Evolutionary conservation across 768 basidiomycete genomes (phyloP).

Genomic region (Harrya chromipes): DNA sequence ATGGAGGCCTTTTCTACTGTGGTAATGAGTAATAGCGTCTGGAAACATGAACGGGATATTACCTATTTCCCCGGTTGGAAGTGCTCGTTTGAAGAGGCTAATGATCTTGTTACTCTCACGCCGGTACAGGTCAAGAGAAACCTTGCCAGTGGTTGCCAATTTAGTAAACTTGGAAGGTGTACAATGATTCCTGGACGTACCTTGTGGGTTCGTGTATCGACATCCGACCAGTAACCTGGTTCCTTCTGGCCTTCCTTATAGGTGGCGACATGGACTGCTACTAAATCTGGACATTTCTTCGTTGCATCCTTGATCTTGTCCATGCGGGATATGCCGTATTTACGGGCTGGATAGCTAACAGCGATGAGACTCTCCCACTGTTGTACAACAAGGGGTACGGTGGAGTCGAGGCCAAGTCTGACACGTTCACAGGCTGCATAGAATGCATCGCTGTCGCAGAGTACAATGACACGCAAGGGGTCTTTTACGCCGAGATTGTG

Average conservation of each 20-base stretch:
- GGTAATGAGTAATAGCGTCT: background rate
- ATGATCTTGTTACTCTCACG: constrained; percentile 88
- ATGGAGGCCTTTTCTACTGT: constrained; percentile 90
- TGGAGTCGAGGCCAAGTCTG: constrained; percentile 61
- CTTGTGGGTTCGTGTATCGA: constrained; percentile 90
- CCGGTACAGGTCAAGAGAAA: constrained; percentile 91
- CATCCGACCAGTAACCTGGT: constrained; percentile 89
- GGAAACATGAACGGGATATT: constrained; percentile 12
- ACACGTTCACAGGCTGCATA: constrained; percentile 85
- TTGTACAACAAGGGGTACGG: constrained; percentile 72
- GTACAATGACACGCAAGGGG: constrained; percentile 79
- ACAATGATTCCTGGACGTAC: constrained; percentile 36
- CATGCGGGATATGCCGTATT: constrained; percentile 92
- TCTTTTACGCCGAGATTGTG: constrained; percentile 67
- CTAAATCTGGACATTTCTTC: constrained; percentile 80
- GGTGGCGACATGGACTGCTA: constrained; percentile 91
- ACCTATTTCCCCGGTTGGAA: constrained; percentile 85
- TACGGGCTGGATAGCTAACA: constrained; percentile 92
- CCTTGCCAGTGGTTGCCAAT: constrained; percentile 39
- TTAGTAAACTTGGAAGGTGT: background rate
- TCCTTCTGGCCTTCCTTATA: constrained; percentile 85
- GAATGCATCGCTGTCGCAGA: constrained; percentile 89
- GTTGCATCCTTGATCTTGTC: constrained; percentile 78
- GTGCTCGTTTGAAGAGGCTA: constrained; percentile 72
- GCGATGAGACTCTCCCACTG: constrained; percentile 93